Conservation (phyloP, 169 alveolate genomes). For the Eimeria praecox region DNA sequence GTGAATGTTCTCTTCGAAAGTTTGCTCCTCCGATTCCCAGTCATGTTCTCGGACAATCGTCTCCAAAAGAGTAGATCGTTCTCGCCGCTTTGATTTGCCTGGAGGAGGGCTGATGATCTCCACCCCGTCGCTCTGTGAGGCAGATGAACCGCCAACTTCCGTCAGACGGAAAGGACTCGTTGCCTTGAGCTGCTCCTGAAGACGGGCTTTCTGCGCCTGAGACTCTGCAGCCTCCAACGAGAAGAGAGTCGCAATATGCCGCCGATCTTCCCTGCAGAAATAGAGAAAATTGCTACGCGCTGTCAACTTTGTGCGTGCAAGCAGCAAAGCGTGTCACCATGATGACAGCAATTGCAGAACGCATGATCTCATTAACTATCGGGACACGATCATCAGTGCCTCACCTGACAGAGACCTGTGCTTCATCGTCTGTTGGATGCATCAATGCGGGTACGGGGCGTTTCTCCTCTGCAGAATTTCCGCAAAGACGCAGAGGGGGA, state of each 20-base stretch:
- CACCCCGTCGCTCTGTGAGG: background rate
- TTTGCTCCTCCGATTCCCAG: conserved; percentile 30
- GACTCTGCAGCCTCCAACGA: conserved; percentile 69
- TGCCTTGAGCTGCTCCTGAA: conserved; percentile 66
- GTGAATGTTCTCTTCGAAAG: conserved; percentile 12
- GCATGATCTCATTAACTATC: background rate
- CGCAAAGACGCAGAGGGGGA: conserved; percentile 49
- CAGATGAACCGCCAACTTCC: background rate
- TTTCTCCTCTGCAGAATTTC: background rate
- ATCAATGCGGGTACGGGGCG: conserved; percentile 53
- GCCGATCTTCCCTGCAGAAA: conserved; percentile 36
- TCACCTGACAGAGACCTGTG: conserved; percentile 55
- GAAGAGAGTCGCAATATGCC: conserved; percentile 55
- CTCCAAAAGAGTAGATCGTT: conserved; percentile 27
- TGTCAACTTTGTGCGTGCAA: background rate
- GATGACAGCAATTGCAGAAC: background rate
- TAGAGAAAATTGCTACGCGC: background rate
- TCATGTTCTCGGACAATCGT: conserved; percentile 63
- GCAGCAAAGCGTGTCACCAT: background rate
- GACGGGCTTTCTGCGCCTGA: conserved; percentile 49
- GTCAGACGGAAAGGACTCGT: conserved; percentile 67
- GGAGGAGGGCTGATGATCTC: conserved; percentile 59
- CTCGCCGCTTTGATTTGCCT: conserved; percentile 55
- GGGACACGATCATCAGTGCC: background rate
- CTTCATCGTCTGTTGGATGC: conserved; percentile 18